Percentiles rank a stretch among this genome's conserved stretches.
Conservation (phyloP, 805 yeast species). For the Kurtzmaniella cleridarum region DNA sequence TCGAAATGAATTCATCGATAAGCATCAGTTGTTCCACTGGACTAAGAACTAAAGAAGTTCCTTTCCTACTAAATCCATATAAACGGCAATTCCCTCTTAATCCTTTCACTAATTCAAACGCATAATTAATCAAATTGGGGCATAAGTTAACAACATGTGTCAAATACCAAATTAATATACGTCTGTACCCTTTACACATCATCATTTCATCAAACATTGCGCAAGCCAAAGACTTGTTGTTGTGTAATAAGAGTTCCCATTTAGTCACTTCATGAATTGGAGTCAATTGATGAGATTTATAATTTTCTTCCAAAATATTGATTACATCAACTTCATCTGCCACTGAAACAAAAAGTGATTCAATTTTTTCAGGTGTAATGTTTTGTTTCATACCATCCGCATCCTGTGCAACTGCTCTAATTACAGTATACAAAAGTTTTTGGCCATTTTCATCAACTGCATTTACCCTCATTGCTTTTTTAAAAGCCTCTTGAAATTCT, state of each 20-base stretch:
- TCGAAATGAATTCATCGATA: conserved; percentile 64
- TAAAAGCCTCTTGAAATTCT: conserved; percentile 12
- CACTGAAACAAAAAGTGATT: conserved; percentile 38
- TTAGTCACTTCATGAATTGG: conserved; percentile 29
- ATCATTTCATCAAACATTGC: conserved; percentile 63
- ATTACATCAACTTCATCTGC: conserved; percentile 21
- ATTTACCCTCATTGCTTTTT: background rate
- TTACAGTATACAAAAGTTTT: conserved; percentile 42
- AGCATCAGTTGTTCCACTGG: conserved; percentile 62
- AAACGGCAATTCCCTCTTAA: conserved; percentile 43
- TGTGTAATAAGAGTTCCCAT: conserved; percentile 48
- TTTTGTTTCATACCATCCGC: conserved; percentile 12
- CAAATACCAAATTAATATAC: conserved; percentile 61
- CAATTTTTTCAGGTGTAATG: conserved; percentile 48
- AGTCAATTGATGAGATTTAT: conserved; percentile 17
- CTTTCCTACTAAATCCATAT: conserved; percentile 52
- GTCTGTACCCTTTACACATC: conserved; percentile 60
- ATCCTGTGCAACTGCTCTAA: conserved; percentile 46
- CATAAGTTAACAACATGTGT: conserved; percentile 54
- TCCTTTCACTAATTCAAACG: conserved; percentile 55
- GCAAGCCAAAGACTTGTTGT: conserved; percentile 49
- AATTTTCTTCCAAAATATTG: conserved; percentile 16
- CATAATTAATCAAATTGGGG: conserved; percentile 53
- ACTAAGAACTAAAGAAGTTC: conserved; percentile 43
- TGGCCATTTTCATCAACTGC: conserved; percentile 24